A percentile compares a stretch with the other conserved stretches of the same genome.
phyloP scores from a whole-genome alignment of 805 yeast species.

The Zygoascus bituminiphila region DNA sequence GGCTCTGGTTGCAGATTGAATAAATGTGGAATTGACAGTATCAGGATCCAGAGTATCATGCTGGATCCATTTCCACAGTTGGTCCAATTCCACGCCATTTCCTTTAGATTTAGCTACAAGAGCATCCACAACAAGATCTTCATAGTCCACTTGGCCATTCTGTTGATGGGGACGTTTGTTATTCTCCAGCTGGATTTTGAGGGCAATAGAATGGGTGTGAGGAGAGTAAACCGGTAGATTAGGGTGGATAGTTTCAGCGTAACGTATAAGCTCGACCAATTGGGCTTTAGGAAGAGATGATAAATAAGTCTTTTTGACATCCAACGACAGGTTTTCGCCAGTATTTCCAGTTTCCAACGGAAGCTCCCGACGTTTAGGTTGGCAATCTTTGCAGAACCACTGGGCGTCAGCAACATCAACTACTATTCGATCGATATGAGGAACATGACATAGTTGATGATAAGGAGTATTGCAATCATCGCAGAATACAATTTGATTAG shows the following conservation, averaged over 20 bases:
- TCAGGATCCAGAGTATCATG: conserved; percentile 20
- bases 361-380: conserved; percentile 28
- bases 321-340: conserved; percentile 28
- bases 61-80: conserved; percentile 24
- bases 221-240: conserved; percentile 33
- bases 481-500: conserved; percentile 33
- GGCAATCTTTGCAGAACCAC: conserved; percentile 34
- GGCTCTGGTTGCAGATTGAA: conserved; percentile 32
- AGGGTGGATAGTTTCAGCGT: conserved; percentile 32
- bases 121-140: conserved; percentile 29
- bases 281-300: conserved; percentile 32
- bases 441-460: conserved; percentile 35
- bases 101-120: conserved; percentile 26
- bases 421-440: conserved; percentile 32
- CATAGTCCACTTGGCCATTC: conserved; percentile 23
- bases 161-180: conserved; percentile 16
- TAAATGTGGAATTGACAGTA: conserved; percentile 26
- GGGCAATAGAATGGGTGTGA: conserved; percentile 27
- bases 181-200: conserved; percentile 27
- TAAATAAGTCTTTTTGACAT: conserved; percentile 31
- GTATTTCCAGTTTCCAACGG: conserved; percentile 33
- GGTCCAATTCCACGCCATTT: conserved; percentile 19
- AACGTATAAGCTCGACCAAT: conserved; percentile 32
- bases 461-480: conserved; percentile 34
- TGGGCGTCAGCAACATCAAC: conserved; percentile 34